These are phyloP conservation scores for Diaporthe eres DNA, from an alignment of 2,329 filamentous ascomycete species.

Conservation along the genomic window DNA sequence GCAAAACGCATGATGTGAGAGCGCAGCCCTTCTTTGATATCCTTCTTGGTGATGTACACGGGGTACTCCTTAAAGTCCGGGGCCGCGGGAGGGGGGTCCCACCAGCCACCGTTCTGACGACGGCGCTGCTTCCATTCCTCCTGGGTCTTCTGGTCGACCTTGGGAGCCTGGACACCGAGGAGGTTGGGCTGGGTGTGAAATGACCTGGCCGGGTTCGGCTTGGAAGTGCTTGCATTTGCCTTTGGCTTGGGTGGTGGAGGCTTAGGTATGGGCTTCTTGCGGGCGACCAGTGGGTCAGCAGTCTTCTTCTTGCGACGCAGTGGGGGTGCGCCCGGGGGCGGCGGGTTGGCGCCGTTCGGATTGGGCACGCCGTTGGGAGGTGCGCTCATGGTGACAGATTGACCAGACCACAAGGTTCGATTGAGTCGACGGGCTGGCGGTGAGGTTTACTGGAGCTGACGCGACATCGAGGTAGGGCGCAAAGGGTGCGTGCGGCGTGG, in stretches of 20 bases:
- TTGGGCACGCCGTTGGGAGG: slow-evolving; percentile 52
- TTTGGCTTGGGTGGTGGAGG: slow-evolving; percentile 51
- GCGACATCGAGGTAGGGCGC: slow-evolving; percentile 19
- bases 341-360: slow-evolving; percentile 44
- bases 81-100: slow-evolving; percentile 61
- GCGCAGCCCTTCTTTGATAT: slow-evolving; percentile 82
- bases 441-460: neutral
- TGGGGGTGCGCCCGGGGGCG: slow-evolving; percentile 50
- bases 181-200: slow-evolving; percentile 39
- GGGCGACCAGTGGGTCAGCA: slow-evolving; percentile 75
- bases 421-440: neutral
- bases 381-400: slow-evolving; percentile 58
- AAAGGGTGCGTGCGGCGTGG: neutral
- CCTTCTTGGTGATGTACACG: slow-evolving; percentile 86
- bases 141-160: slow-evolving; percentile 47
- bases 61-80: slow-evolving; percentile 70
- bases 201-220: slow-evolving; percentile 45
- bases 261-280: slow-evolving; percentile 63
- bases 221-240: slow-evolving; percentile 46
- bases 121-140: slow-evolving; percentile 58
- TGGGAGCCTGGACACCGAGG: slow-evolving; percentile 45
- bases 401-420: neutral
- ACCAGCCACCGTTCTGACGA: slow-evolving; percentile 70
- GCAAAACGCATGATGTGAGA: slow-evolving; percentile 89
- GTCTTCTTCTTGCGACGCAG: slow-evolving; percentile 61